phyloP scores from a whole-genome alignment of 2,329 filamentous ascomycete genomes.

The Leptoxyphium fumago region DNA sequence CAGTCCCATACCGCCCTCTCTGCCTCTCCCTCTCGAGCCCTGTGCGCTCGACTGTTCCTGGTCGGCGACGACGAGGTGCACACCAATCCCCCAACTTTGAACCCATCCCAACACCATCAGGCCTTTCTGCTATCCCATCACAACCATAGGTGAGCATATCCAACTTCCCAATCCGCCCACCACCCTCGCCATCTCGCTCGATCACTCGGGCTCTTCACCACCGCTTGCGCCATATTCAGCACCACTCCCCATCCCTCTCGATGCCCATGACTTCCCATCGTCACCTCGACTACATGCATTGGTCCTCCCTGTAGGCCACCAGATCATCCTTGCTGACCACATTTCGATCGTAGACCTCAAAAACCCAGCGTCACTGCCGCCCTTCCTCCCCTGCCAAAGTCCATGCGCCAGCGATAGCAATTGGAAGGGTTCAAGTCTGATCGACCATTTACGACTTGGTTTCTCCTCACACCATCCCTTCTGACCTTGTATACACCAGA shows the following conservation, averaged over 20 bases:
- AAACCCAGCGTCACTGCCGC: not conserved
- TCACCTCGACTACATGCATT: not conserved
- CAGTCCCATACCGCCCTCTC: no score
- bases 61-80: constrained; percentile 13
- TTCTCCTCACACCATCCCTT: no score
- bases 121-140: constrained; percentile 8
- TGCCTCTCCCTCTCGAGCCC: no score
- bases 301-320: no score
- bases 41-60: constrained; percentile 3
- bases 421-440: not conserved
- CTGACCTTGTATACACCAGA: no score
- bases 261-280: not conserved
- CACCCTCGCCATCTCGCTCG: not conserved
- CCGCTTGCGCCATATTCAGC: not conserved
- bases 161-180: not conserved
- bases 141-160: constrained; percentile 13
- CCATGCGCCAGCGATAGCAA: constrained; percentile 18
- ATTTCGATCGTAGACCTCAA: no score
- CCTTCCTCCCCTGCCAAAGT: constrained; percentile 5
- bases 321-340: no score
- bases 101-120: constrained; percentile 14
- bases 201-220: not conserved
- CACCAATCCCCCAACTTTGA: constrained; percentile 5
- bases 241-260: constrained; percentile 9
- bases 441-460: not conserved